Evolutionary conservation across 805 yeast genomes (phyloP).

Genomic region (Pichia scutulata): DNA sequence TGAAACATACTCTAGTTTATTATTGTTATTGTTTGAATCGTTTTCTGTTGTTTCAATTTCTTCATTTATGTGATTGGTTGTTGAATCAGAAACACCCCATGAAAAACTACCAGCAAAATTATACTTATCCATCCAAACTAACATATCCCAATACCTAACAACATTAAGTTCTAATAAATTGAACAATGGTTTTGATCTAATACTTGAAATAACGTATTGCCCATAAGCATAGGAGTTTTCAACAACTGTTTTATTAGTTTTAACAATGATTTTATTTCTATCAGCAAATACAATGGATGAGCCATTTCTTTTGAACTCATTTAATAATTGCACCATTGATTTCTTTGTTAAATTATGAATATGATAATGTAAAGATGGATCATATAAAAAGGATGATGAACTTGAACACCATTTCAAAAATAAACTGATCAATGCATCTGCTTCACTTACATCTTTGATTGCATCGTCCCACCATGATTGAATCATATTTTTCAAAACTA

Average conservation of each 20-base stretch:
- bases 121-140: slow-evolving; percentile 90
- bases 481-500: slow-evolving; percentile 63
- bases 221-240: slow-evolving; percentile 90
- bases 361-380: slow-evolving; percentile 74
- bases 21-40: slow-evolving; percentile 27
- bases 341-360: slow-evolving; percentile 81
- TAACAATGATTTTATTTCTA: slow-evolving; percentile 62
- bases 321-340: slow-evolving; percentile 68
- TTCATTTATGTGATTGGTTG: not conserved
- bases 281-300: slow-evolving; percentile 74
- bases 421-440: slow-evolving; percentile 75
- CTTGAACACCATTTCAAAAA: slow-evolving; percentile 84
- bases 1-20: slow-evolving; percentile 41
- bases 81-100: slow-evolving; percentile 34
- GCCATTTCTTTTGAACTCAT: slow-evolving; percentile 76
- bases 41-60: not conserved
- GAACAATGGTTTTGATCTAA: slow-evolving; percentile 75
- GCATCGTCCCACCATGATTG: slow-evolving; percentile 95
- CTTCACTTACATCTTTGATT: slow-evolving; percentile 47
- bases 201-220: slow-evolving; percentile 69
- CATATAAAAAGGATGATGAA: slow-evolving; percentile 65
- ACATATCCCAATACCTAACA: slow-evolving; percentile 80
- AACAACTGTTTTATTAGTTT: slow-evolving; percentile 68
- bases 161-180: slow-evolving; percentile 71
- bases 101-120: slow-evolving; percentile 75